Conservation (phyloP, 225 moss, liverwort and hornwort genomes). For the Straminergon stramineum region DNA sequence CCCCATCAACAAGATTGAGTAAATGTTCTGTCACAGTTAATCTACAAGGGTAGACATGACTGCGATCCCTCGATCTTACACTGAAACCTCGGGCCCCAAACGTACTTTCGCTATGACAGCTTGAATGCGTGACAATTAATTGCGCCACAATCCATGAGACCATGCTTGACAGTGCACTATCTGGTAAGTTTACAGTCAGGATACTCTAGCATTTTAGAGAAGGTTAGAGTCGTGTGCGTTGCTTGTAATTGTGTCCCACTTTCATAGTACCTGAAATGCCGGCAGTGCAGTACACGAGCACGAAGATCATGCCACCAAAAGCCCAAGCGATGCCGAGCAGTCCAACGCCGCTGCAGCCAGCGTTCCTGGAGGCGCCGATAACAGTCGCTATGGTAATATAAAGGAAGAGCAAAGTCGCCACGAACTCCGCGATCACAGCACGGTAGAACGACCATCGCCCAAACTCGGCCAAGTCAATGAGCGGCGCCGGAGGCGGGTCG, state of each 20-base stretch:
- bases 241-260: neutral
- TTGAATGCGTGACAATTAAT: neutral
- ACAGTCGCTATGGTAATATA: constrained; percentile 44
- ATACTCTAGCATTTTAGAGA: neutral
- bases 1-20: neutral
- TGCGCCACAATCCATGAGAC: too few relatives aligned
- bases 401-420: constrained; percentile 36
- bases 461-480: constrained; percentile 15
- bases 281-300: constrained; percentile 49
- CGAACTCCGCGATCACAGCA: constrained; percentile 39
- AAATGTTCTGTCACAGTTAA: neutral
- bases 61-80: neutral
- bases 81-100: neutral
- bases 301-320: constrained; percentile 58
- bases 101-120: neutral
- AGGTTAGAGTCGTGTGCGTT: neutral
- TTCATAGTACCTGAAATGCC: constrained; percentile 31
- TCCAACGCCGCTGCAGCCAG: constrained; percentile 27
- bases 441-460: constrained; percentile 45
- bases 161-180: neutral
- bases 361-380: constrained; percentile 27
- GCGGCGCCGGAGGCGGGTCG: constrained; percentile 34
- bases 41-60: neutral
- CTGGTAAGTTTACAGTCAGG: too few relatives aligned
- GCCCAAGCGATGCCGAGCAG: constrained; percentile 46